Conservation (phyloP, 495 filamentous ascomycete genomes). For the Letharia columbiana region DNA sequence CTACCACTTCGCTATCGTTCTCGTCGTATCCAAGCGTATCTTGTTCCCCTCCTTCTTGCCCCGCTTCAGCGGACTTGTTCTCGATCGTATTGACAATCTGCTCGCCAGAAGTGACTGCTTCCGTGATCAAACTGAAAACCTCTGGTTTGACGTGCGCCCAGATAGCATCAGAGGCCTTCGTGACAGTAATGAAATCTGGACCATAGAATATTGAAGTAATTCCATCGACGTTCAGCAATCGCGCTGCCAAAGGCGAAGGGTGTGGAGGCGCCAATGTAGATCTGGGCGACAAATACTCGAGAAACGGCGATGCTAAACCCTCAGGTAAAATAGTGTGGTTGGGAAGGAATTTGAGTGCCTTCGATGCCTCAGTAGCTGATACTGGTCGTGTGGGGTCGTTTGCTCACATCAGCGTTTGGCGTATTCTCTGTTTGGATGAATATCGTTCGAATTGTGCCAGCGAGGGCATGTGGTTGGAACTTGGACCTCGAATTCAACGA, state of each 20-base stretch:
- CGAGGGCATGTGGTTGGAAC: not conserved
- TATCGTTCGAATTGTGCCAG: conserved; percentile 58
- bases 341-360: conserved; percentile 88
- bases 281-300: conserved; percentile 85
- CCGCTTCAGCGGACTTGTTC: conserved; percentile 43
- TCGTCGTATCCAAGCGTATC: conserved; percentile 73
- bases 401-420: conserved; percentile 73
- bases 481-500: not conserved
- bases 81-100: conserved; percentile 68
- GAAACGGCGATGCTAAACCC: conserved; percentile 59
- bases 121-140: conserved; percentile 88
- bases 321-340: conserved; percentile 74
- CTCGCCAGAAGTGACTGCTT: conserved; percentile 74
- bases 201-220: conserved; percentile 94
- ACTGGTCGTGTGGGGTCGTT: conserved; percentile 3
- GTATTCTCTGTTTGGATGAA: conserved; percentile 97
- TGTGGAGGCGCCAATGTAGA: conserved; percentile 81
- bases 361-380: conserved; percentile 5
- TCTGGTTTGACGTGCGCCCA: conserved; percentile 96
- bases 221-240: conserved; percentile 84
- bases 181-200: conserved; percentile 91
- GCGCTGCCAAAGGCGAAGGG: conserved; percentile 84
- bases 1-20: conserved; percentile 83
- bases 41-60: conserved; percentile 46
- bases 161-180: conserved; percentile 73